Conservation (phyloP, 139 green algal species). For the Nannochloris sp. region DNA sequence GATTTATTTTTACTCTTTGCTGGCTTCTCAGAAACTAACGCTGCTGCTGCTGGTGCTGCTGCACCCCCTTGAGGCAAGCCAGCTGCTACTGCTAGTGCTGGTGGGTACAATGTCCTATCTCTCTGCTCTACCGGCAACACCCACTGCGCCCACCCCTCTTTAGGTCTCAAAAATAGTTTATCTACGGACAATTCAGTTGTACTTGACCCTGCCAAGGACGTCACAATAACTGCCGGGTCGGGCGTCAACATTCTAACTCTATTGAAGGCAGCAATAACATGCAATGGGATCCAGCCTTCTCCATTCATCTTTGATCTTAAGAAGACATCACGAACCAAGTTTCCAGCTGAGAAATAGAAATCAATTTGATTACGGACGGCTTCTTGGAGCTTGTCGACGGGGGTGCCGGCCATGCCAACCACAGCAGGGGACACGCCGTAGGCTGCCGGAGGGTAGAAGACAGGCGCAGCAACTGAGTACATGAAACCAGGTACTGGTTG, state of each 20-base stretch:
- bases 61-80: neutral
- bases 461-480: conserved; percentile 28
- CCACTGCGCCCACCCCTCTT: conserved; percentile 58
- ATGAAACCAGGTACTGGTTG: neutral
- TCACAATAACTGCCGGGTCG: conserved; percentile 68
- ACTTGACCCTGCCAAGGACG: conserved; percentile 17
- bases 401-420: conserved; percentile 19
- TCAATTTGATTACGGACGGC: conserved; percentile 81
- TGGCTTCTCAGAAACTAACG: neutral
- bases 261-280: conserved; percentile 84
- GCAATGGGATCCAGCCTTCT: conserved; percentile 82
- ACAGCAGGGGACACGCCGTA: conserved; percentile 27
- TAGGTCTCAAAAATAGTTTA: conserved; percentile 39
- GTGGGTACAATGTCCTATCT: conserved; percentile 29
- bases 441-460: conserved; percentile 68
- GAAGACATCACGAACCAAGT: conserved; percentile 92
- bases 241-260: conserved; percentile 85
- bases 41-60: neutral
- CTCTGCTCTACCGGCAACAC: conserved; percentile 56
- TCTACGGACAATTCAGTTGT: conserved; percentile 53
- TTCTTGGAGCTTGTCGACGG: conserved; percentile 32
- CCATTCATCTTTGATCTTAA: conserved; percentile 90
- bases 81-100: neutral
- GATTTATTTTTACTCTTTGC: too few relatives aligned
- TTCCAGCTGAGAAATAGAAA: conserved; percentile 96